Evolutionary conservation across 257 asterid species (phyloP), one percentile per base, ranked within the genome.

Genomic region (Marsdenia floribunda): DNA sequence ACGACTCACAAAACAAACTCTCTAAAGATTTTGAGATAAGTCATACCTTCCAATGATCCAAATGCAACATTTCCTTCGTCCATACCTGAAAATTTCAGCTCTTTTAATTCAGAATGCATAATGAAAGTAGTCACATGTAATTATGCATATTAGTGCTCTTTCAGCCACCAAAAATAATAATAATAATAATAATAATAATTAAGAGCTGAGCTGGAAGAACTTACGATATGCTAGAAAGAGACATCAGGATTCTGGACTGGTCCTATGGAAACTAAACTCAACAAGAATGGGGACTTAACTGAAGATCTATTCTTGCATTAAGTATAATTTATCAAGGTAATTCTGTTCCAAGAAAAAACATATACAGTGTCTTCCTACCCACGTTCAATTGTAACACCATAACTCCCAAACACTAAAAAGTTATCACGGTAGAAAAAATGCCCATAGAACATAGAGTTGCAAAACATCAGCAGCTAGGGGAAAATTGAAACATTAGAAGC

Each of bases 21-120:
- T 68, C 59, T 22, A 59, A 76, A 52, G 58, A 59, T 29, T 63
- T 18, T 24, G 65, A 61, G 71, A 71, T 18, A 46, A 44, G 55
- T 35, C 59, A 50, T 74, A 83, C 86, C 86, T 74, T 83, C 86
- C 44, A 77, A 79, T 18, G 86, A 79, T 55, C 80, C 86, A 74
- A 83, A 83, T 55, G 82, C 54, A 60, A 77, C 71, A 54, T 70
- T 61, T 53, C 75, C 64, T 38, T 79, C 83, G 44, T 83, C 86
- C 65, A 80, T 78, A 59, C 84, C 86, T 83, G 86, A 73, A 73
- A 58, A 57, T 33, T 33, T 44, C 42, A 46, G 19, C 5, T 33
- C 47, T 11, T 21, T 5, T 35, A 74, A 37, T 11, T 75, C 57
- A 49, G 72, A 72, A 72, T 47, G 16, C 15, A 57, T 50, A 44